Base-by-base conservation (phyloP, 306 rosid genomes). In the Gynostemma pentaphyllum region DNA sequence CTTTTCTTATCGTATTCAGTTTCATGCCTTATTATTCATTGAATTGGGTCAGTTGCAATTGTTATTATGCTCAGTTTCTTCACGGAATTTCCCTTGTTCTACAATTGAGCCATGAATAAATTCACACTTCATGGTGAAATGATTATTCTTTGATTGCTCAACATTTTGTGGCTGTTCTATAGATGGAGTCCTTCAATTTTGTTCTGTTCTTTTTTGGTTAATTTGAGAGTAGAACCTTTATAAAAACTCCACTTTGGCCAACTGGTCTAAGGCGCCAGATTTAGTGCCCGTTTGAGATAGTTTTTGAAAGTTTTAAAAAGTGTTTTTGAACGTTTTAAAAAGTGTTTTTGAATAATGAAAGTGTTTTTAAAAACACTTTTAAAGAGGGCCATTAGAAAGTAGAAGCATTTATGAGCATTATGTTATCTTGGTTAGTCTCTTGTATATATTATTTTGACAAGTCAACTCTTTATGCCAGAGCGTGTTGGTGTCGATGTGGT, bases 401-500 rank as follows among this genome's bases (percentile, higher is more conserved):
- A n/a, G n/a, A n/a, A 45, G 50, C 50, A 4, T 18, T 45, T 6
- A 21, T 7, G 51, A 15, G 51, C 15, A 0, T 16, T 12, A 51
- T 11, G 57, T 24, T 37, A 37, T 37, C 7, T 60, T 37, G 37
- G 7, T 46, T 30, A 28, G 10, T 27, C 54, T 44, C 5, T 0
- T 45, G 41, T 15, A 23, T 44, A n/a, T n/a, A 64, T 18, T 64
- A 29, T 29, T 34, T 1, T 23, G 59, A 18, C 41, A 64, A 34
- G 44, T 49, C 47, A 2, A 0, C 32, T 42, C 48, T 45, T 41
- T 70, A 45, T 80, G 74, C 76, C 85, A 94, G 97, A 94, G 71
- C 95, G 97, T 30, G 94, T 88, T 61, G 94, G 79, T 22, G 97
- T 81, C 47, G 18, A 75, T 12, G 95, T 94, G 71, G 84, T 86